These are phyloP conservation scores for Solanum hybrid DNA, from an alignment of 305 asterid genomes.

Conservation along the genomic window DNA sequence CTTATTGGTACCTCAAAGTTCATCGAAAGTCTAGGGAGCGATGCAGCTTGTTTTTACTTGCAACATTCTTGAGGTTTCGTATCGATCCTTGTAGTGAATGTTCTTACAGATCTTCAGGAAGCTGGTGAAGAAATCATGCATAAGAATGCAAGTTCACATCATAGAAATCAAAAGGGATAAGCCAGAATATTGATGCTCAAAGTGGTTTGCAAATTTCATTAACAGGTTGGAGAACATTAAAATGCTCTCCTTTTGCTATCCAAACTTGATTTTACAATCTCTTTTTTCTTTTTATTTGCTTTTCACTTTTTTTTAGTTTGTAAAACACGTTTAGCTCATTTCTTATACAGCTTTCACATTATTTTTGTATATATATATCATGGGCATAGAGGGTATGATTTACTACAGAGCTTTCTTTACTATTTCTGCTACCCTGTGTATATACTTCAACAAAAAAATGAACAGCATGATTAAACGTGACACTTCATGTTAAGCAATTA, in stretches of 20 bases:
- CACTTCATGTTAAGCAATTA: background rate
- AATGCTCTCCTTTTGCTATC: background rate
- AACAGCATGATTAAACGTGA: background rate
- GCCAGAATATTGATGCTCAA: background rate
- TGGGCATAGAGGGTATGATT: background rate
- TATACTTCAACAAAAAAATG: background rate
- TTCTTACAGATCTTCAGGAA: background rate
- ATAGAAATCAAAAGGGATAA: background rate
- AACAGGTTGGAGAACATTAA: background rate
- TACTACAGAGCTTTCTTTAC: background rate
- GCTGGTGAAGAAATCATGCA: background rate
- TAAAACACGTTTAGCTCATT: background rate
- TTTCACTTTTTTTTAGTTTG: background rate
- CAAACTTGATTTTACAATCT: background rate
- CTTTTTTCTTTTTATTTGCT: background rate
- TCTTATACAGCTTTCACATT: background rate
- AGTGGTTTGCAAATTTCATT: background rate
- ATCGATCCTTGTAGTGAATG: background rate
- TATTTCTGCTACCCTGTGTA: background rate
- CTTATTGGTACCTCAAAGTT: background rate
- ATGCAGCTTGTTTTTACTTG: background rate
- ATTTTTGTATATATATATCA: background rate
- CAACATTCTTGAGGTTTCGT: constrained; percentile 2
- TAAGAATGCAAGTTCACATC: background rate
- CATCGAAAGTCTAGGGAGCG: background rate